phyloP scores from a whole-genome alignment of 371 early-diverging fungal species.

The Saksenaea oblongispora region DNA sequence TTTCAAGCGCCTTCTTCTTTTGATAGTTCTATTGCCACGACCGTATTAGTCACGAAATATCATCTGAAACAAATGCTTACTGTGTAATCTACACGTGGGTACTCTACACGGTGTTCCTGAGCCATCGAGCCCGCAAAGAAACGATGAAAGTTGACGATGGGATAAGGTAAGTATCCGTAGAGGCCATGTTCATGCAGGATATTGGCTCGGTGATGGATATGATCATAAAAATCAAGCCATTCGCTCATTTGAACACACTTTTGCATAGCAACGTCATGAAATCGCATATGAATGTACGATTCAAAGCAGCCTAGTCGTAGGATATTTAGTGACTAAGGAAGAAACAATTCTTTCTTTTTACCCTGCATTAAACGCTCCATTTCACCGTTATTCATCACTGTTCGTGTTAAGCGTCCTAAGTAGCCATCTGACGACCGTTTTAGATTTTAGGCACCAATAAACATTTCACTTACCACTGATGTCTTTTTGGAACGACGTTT shows the following conservation, averaged over 20 bases:
- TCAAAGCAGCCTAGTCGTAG: constrained; percentile 80
- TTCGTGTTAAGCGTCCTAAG: constrained; percentile 49
- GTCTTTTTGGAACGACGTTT: constrained; percentile 11
- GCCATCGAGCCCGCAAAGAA: constrained; percentile 75
- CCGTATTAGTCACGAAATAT: too few species aligned
- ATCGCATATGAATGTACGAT: constrained; percentile 77
- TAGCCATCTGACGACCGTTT: constrained; percentile 29
- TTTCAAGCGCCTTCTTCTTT: constrained; percentile 2
- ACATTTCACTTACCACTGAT: constrained; percentile 14
- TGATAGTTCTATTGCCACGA: neutral
- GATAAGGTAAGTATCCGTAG: constrained; percentile 70
- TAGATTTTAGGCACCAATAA: neutral
- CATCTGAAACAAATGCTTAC: constrained; percentile 24
- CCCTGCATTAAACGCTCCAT: constrained; percentile 85
- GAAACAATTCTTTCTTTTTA: constrained; percentile 15
- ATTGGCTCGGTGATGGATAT: constrained; percentile 53
- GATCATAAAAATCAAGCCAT: constrained; percentile 87
- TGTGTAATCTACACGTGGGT: constrained; percentile 80
- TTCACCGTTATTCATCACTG: constrained; percentile 74
- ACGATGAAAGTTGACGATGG: constrained; percentile 76
- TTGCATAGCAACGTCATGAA: constrained; percentile 73
- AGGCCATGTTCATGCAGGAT: constrained; percentile 53
- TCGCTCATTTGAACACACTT: constrained; percentile 67
- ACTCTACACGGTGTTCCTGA: constrained; percentile 70
- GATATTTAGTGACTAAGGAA: neutral